Base-by-base conservation (phyloP, 768 basidiomycete genomes). In the Trametes villosa region DNA sequence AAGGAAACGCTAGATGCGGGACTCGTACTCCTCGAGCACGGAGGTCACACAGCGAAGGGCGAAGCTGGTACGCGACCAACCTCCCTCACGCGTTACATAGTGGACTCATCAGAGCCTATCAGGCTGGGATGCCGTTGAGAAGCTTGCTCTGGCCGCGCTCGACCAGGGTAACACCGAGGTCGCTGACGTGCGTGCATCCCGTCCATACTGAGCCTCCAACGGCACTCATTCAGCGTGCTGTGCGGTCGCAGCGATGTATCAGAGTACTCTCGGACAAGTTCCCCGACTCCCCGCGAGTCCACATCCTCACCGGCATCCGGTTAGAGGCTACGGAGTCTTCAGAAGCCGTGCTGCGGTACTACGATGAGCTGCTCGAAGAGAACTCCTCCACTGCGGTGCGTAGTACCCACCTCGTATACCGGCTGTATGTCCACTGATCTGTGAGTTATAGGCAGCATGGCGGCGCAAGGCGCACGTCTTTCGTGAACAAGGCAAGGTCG, bases 81-180 rank as follows among this genome's bases (percentile, higher is more conserved):
- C n/a, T n/a, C n/a, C n/a, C 15, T 13, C 11, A 11, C 11, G 26
- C 9, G 1, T 24, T 13, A 24, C 22, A 24, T 9, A 3, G 13
- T 13, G 18, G 9, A n/a, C 22, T 9, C 2, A n/a, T 2, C 18
- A 3, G 22, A 13, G 4, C 15, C 8, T 9, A 11, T 17, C 67
- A 94, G 94, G 81, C 30, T 94, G 91, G 92, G 81, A 82, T 12
- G 87, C 91, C 63, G 73, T 92, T 9, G 95, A 96, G 68, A 92
- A 94, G 67, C 78, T 94, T 2, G 81, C 86, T 2, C 73, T 92
- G 49, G 91, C 94, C 3, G 82, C 94, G 4, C 76, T 94, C 51
- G 92, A 96, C 65, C 76, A 88, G 13, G 91, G 89, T 27, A 78
- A 86, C 53, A 60, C 86, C 26, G 86, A 91, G 50, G 76, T 92